Percentiles rank a stretch among this genome's conserved stretches.
Evolutionary conservation across 2,329 filamentous ascomycete species (phyloP).

Genomic region (Shiraia sp.): DNA sequence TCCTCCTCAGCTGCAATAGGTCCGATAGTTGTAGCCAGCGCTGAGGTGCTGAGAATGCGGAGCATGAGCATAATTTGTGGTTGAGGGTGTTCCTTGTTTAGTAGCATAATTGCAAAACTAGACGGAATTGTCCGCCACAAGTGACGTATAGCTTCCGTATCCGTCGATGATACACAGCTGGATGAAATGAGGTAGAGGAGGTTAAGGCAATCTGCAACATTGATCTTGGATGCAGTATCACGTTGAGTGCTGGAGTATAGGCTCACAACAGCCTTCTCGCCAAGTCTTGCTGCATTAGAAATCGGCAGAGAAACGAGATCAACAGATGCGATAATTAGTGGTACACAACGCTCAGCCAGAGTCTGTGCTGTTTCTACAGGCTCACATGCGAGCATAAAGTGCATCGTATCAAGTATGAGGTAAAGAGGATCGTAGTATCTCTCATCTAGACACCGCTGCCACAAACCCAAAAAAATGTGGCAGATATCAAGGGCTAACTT

Average conservation of each 20-base stretch:
- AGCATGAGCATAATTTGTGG: slow-evolving; percentile 67
- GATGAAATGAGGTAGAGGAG: slow-evolving; percentile 67
- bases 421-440: slow-evolving; percentile 65
- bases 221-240: slow-evolving; percentile 61
- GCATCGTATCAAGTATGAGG: slow-evolving; percentile 66
- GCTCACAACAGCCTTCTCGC: slow-evolving; percentile 29
- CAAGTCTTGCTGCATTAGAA: slow-evolving; percentile 38
- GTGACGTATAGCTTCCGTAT: slow-evolving; percentile 45
- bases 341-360: slow-evolving; percentile 60
- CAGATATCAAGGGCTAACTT: slow-evolving; percentile 67
- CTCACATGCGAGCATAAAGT: slow-evolving; percentile 66
- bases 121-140: slow-evolving; percentile 73
- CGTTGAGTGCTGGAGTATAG: slow-evolving; percentile 45
- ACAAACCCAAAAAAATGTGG: slow-evolving; percentile 66
- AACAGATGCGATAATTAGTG: slow-evolving; percentile 50
- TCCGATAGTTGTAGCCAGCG: slow-evolving; percentile 66
- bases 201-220: slow-evolving; percentile 66
- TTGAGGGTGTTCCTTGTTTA: slow-evolving; percentile 68
- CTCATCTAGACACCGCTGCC: slow-evolving; percentile 69
- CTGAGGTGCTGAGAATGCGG: slow-evolving; percentile 68
- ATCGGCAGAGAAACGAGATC: slow-evolving; percentile 60
- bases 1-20: slow-evolving; percentile 59
- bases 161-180: slow-evolving; percentile 55
- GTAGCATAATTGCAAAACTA: slow-evolving; percentile 68
- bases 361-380: slow-evolving; percentile 62